A percentile compares a stretch with the other conserved stretches of the same genome.
Conservation (phyloP, 2,329 filamentous ascomycete genomes). For the Biscogniauxia mediterranea region DNA sequence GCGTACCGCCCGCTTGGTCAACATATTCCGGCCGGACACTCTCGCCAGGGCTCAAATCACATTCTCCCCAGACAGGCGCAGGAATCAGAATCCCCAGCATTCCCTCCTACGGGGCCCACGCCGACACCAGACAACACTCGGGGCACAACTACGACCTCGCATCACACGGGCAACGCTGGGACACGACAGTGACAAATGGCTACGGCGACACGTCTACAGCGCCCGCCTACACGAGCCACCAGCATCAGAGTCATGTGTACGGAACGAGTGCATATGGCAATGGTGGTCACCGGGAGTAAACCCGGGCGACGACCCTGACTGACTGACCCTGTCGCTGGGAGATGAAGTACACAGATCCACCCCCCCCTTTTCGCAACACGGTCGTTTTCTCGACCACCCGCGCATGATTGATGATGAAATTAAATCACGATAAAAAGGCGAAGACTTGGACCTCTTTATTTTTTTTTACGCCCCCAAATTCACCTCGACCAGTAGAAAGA, state of each 20-base stretch:
- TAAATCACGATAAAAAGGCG: background rate
- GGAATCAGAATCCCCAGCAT: conserved; percentile 37
- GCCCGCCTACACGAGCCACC: conserved; percentile 29
- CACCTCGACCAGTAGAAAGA: no score
- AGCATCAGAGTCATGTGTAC: conserved; percentile 42
- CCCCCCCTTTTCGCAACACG: background rate
- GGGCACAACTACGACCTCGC: conserved; percentile 36
- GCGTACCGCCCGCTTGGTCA: conserved; percentile 48
- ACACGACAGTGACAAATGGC: conserved; percentile 25
- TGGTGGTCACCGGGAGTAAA: conserved; percentile 42
- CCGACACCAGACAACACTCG: conserved; percentile 36
- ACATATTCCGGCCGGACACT: conserved; percentile 47
- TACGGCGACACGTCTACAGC: conserved; percentile 28
- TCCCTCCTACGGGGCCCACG: conserved; percentile 36
- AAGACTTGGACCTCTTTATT: background rate
- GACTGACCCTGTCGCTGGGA: conserved; percentile 1
- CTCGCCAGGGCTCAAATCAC: conserved; percentile 40
- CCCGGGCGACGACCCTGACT: conserved; percentile 1
- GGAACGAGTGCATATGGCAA: conserved; percentile 42
- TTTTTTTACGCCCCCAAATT: background rate
- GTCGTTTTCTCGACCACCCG: background rate
- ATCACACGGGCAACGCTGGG: conserved; percentile 33
- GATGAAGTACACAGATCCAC: background rate
- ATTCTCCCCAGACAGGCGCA: conserved; percentile 33
- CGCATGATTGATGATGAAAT: background rate